Base-by-base conservation (phyloP, 2,329 filamentous ascomycete genomes). In the Triangularia setosa region DNA sequence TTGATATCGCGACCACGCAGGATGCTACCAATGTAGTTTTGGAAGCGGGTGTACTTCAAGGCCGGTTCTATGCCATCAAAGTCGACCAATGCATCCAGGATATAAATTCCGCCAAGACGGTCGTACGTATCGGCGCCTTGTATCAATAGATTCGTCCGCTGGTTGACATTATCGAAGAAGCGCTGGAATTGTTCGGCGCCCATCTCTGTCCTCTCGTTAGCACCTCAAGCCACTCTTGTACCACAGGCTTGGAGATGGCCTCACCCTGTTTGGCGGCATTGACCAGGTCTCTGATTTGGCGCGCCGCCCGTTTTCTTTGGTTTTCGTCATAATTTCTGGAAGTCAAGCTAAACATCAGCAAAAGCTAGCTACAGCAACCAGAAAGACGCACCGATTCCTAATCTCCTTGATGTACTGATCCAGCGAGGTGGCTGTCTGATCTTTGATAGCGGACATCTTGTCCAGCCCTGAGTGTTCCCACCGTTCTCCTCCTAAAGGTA, bases 41-140 rank as follows among this genome's bases (percentile, higher is more conserved):
- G 92, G 74, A 98, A 99, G 62, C 95, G 88, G 28, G 94, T 96
- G 65, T 95, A 97, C 78, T 98, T 98, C 72, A 92, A 88, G 35
- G 92, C 92, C 24, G 91, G 87, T 79, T 99, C 96, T 71, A 97
- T 92, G 65, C 93, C 94, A 72, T 97, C 94, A 75, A 98, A 97
- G 76, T 97, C 93, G 77, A 98, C 94, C 62, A 99, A 87, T 64
- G 90, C 90, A 76, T 97, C 94, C 66, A 99, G 86, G 65, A 94
- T 94, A 72, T 95, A 90, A 67, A 99, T 90, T 60, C 95, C 96
- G 67, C 93, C 95, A 63, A 97, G 87, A 64, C 93, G 90, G 75
- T 99, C 95, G 71, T 89, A 88, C 4, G 92, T 90, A 75, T 97
- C 93, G 79, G 86, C 90, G 68, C 93, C 91, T 75, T 94, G 92